Evolutionary conservation across 2,329 filamentous ascomycete species (phyloP).

Genomic region (Calonectria fujianensis): DNA sequence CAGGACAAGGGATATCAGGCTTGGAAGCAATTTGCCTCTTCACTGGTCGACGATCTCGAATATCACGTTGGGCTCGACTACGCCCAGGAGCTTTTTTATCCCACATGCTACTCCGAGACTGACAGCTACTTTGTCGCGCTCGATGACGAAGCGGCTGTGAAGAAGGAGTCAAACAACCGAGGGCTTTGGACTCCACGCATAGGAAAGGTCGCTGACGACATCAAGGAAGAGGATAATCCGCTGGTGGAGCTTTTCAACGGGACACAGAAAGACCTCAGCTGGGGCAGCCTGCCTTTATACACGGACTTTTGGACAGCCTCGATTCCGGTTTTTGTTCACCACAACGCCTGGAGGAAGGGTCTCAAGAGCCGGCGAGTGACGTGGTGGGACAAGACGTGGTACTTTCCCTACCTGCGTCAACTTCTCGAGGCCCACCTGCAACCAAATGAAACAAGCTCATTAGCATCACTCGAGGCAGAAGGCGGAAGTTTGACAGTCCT

Average conservation of each 20-base stretch:
- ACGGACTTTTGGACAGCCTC: slow-evolving; percentile 52
- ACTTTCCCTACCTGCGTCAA: slow-evolving; percentile 51
- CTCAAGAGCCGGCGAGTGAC: slow-evolving; percentile 48
- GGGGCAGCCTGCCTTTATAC: slow-evolving; percentile 51
- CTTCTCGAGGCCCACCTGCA: slow-evolving; percentile 47
- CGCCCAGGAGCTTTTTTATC: slow-evolving; percentile 55
- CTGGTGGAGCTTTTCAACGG: slow-evolving; percentile 35
- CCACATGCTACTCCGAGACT: slow-evolving; percentile 55
- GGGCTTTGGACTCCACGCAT: slow-evolving; percentile 53
- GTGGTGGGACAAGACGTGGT: slow-evolving; percentile 56
- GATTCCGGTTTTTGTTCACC: slow-evolving; percentile 52
- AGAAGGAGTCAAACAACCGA: slow-evolving; percentile 42
- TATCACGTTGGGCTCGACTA: slow-evolving; percentile 57
- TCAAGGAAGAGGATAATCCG: slow-evolving; percentile 43
- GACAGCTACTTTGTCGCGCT: slow-evolving; percentile 53
- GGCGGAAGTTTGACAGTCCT: slow-evolving; percentile 41
- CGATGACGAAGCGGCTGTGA: slow-evolving; percentile 42
- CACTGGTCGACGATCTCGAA: slow-evolving; percentile 48
- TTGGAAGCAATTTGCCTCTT: slow-evolving; percentile 41
- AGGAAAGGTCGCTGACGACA: slow-evolving; percentile 48
- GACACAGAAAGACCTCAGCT: slow-evolving; percentile 21
- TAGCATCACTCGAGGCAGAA: slow-evolving; percentile 42
- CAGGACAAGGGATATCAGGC: slow-evolving; percentile 32
- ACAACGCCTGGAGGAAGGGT: slow-evolving; percentile 54
- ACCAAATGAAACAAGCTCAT: slow-evolving; percentile 35